Conservation (phyloP, 257 asterid genomes). For the Scutellaria galericulata region DNA sequence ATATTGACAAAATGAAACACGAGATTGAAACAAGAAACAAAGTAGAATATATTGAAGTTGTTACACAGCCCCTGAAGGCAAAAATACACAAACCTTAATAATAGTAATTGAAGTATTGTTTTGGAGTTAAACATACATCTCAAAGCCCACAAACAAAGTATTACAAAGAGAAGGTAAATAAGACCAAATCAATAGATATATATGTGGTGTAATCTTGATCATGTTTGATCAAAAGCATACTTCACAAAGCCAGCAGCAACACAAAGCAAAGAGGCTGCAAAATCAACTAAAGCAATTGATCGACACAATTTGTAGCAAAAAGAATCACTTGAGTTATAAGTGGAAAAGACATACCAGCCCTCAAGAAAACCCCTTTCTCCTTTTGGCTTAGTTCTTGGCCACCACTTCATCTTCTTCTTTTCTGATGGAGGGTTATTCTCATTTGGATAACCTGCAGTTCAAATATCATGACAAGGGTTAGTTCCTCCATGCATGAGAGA, state of each 20-base stretch:
- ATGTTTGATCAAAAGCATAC: slow-evolving; percentile 43
- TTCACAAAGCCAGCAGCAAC: slow-evolving; percentile 86
- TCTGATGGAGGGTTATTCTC: slow-evolving; percentile 43
- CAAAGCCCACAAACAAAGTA: neutral
- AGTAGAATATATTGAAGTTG: no score
- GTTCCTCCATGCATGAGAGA: neutral
- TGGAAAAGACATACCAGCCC: slow-evolving; percentile 58
- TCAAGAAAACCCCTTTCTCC: slow-evolving; percentile 76
- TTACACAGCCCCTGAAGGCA: slow-evolving; percentile 16
- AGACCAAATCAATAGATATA: neutral
- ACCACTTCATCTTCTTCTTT: slow-evolving; percentile 54
- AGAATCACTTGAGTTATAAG: neutral
- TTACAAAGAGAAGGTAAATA: neutral
- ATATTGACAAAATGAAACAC: no score
- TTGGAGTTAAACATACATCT: neutral
- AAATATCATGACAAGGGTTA: neutral
- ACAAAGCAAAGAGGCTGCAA: slow-evolving; percentile 69
- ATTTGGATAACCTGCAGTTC: slow-evolving; percentile 58
- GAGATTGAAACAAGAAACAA: no score
- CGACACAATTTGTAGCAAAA: neutral
- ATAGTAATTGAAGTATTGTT: neutral
- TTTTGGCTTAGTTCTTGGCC: slow-evolving; percentile 59
- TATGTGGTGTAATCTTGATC: neutral
- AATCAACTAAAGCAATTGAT: slow-evolving; percentile 3
- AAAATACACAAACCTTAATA: neutral